Conservation (phyloP, 257 asterid species). For the Solanum lycopersicoides region DNA sequence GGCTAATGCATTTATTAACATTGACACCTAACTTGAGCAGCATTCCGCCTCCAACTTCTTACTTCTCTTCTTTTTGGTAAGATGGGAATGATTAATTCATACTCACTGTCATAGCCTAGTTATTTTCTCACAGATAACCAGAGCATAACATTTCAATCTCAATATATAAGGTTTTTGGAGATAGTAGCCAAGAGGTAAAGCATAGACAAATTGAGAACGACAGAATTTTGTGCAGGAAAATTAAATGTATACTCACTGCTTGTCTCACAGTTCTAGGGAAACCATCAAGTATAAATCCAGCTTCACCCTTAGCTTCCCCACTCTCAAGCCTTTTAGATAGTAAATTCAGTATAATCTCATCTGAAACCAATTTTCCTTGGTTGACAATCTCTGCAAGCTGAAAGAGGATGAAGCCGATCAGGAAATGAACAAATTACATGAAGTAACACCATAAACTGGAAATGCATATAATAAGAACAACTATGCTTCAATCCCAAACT, state of each 20-base stretch:
- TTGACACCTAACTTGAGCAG: neutral
- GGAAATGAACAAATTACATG: neutral
- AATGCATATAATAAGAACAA: neutral
- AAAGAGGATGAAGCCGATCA: neutral
- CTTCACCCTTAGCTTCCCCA: conserved; percentile 80
- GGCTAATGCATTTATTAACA: neutral
- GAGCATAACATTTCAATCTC: neutral
- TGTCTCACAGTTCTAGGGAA: conserved; percentile 95
- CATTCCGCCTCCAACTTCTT: neutral
- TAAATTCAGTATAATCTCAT: conserved; percentile 73
- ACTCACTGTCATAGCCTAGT: neutral
- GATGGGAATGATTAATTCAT: neutral
- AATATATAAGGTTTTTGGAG: neutral
- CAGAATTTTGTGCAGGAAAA: neutral
- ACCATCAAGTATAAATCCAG: conserved; percentile 89
- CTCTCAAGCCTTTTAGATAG: conserved; percentile 87
- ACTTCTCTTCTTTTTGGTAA: neutral
- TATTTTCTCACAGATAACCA: neutral
- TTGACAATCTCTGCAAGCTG: conserved; percentile 87
- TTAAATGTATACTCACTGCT: conserved; percentile 52
- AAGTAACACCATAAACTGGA: neutral
- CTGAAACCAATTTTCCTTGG: conserved; percentile 94
- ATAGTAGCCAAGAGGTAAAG: neutral
- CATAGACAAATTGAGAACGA: neutral
- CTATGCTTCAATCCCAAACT: neutral